phyloP scores from a whole-genome alignment of 2,329 filamentous ascomycete genomes.

The Ophiostoma triangulosporum region DNA sequence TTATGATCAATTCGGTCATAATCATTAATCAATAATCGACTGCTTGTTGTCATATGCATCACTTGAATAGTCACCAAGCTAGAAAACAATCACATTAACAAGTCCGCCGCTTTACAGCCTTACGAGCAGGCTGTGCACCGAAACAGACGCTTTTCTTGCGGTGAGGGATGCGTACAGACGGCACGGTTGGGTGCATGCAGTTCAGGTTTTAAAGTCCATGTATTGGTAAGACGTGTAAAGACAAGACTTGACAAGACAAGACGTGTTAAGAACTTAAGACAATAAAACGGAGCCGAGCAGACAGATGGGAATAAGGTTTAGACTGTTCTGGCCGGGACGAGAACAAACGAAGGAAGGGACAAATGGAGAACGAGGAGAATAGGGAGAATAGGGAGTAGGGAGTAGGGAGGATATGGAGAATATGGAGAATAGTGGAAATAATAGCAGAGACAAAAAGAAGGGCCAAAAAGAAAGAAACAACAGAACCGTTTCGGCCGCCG shows the following conservation, averaged over 20 bases:
- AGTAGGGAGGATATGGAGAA: neutral
- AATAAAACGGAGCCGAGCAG: no score
- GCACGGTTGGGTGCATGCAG: neutral
- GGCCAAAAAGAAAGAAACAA: neutral
- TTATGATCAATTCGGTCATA: no score
- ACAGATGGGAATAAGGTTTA: conserved; percentile 1
- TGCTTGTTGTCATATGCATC: no score
- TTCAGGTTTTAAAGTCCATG: no score
- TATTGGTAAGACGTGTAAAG: neutral
- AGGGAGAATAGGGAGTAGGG: neutral
- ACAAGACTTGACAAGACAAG: no score
- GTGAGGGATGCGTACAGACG: neutral
- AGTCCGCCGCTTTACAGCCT: conserved; percentile 7
- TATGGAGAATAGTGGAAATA: neutral
- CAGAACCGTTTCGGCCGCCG: neutral
- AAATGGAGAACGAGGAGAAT: neutral
- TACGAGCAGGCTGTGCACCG: conserved; percentile 1
- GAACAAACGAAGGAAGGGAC: no score
- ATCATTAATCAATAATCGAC: no score
- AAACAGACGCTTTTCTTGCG: conserved; percentile 2
- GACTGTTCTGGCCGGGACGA: neutral
- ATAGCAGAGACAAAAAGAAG: neutral
- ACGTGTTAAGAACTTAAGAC: no score
- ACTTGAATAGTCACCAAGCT: no score
- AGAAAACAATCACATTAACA: no score